These are phyloP conservation scores for Colletotrichum destructivum DNA, from an alignment of 2,329 filamentous ascomycete genomes.

Conservation along the genomic window DNA sequence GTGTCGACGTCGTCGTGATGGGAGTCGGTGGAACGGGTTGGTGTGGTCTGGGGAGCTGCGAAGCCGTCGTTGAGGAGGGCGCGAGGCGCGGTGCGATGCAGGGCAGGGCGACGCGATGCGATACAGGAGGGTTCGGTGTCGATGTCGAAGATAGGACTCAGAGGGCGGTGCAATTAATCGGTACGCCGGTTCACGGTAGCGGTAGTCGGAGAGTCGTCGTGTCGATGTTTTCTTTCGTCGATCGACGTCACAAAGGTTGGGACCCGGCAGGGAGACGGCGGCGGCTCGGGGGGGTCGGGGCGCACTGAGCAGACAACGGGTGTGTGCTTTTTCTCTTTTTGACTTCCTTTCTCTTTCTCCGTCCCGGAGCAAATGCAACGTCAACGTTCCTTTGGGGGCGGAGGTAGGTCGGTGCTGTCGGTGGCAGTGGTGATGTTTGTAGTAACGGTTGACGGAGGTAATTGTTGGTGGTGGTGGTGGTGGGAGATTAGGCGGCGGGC, in stretches of 20 bases:
- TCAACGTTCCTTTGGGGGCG: slow-evolving; percentile 5
- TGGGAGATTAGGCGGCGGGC: slow-evolving; percentile 17
- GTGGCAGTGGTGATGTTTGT: not conserved
- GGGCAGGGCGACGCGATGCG: not conserved
- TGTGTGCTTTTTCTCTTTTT: not conserved
- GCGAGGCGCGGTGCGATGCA: not conserved
- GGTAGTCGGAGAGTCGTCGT: not conserved
- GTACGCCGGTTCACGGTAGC: not conserved
- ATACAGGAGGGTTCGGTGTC: not conserved
- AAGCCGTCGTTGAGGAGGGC: slow-evolving; percentile 8
- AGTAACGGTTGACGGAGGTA: too few species aligned
- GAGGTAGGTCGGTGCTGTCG: not conserved
- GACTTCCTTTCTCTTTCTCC: not conserved
- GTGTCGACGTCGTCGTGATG: slow-evolving; percentile 27
- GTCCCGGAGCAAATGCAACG: slow-evolving; percentile 14
- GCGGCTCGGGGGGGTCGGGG: slow-evolving; percentile 13
- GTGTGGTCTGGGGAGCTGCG: slow-evolving; percentile 3
- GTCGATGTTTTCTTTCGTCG: slow-evolving; percentile 25
- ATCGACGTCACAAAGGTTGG: slow-evolving; percentile 37
- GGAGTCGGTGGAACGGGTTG: not conserved
- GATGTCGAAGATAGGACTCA: not conserved
- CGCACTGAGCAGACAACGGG: slow-evolving; percentile 16
- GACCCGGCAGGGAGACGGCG: not conserved
- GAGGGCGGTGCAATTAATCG: slow-evolving; percentile 11
- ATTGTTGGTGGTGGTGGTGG: not conserved